Base-by-base conservation (phyloP, 306 rosid species). In the Senna tora region DNA sequence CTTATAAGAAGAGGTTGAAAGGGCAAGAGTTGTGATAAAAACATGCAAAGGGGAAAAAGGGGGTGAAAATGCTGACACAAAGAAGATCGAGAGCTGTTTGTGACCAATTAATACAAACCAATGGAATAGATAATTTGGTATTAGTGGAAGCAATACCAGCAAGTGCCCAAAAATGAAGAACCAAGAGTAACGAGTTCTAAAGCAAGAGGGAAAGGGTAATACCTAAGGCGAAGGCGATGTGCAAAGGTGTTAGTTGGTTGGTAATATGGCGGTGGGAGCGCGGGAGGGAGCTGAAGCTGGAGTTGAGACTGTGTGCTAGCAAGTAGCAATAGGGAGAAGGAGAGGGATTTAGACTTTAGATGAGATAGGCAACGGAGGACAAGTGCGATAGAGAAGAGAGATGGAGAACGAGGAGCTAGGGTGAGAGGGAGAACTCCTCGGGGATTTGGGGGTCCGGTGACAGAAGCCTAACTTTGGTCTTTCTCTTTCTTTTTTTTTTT, bases 331-430 rank as follows among this genome's bases (percentile, higher is more conserved):
- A 20, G 28, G 14, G 39, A 9, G 45, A 25, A 3, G 3, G 30
- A 25, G 30, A 25, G 30, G 3, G 30, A 25, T 1, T 1, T 1
- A 25, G 30, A 25, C 2, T 25, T 25, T 25, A 43, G 66, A 43
- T 4, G 16, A 58, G 75, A n/a, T 51, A 14, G 30, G 46, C 32
- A 47, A 45, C 39, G 14, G 57, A 57, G 3, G 52, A 19, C 15
- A 70, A 52, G 72, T 36, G 76, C 4, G 66, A 70, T 54, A 65
- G 45, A 45, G 11, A 10, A 21, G 53, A 55, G 30, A 28, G 58
- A 56, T 47, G 17, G 6, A 42, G 9, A 51, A 63, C 20, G 74
- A 6, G 75, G 75, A 71, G 84, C 73, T 74, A 79, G 80, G 80
- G 80, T 20, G 71, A 72, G 60, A 45, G 61, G 54, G 67, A 75